Evolutionary conservation across 176 grass and related monocot species (phyloP), one percentile per base, ranked within the genome.

Genomic region (Carex pumila): DNA sequence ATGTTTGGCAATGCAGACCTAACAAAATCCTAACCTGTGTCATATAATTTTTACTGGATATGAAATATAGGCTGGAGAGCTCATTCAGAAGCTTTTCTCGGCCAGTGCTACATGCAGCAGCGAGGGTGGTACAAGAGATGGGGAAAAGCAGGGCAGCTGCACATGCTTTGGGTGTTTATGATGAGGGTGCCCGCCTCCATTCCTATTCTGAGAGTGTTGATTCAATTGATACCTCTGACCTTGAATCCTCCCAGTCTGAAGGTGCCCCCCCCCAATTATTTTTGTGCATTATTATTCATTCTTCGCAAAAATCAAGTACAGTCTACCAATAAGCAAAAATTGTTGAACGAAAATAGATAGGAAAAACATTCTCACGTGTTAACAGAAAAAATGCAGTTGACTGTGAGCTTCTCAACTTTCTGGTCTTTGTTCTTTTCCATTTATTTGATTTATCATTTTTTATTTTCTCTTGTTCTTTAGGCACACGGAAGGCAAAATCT

Each of bases 61-160:
- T 57, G 50, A 78, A n/a, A 78, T 56, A 84, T 81, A 97, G 94
- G 78, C 84, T 99, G 77, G 96, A 99, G 81, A 95, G 93, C 85
- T 99, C 96, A 86, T 99, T 99, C 85, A 89, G 96, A 81, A 95
- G 89, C 90, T 99, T 92, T 85, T 95, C 96, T 84, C 93, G 96
- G 41, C 96, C 96, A 54, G 93, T 94, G 76, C 89, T 99, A 88
- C 93, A 99, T 88, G 89, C 96, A 83, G 93, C 96, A 47, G 93
- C 96, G 78, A 95, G 96, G 89, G 93, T 99, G 67, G 96, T 99
- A 82, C 96, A 95, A 82, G 96, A 99, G 90, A 99, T 99, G 96
- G 96, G 96, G 31, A 99, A 94, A 88, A 99, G 96, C 90, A 95
- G 93, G 81, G 96, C 96, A 54, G 96, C 93, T 60, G 93, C 96